Percentiles rank a stretch among this genome's conserved stretches.
Evolutionary conservation across 1,139 yeast species (phyloP).

Genomic region (Arxiozyma slooffiae): DNA sequence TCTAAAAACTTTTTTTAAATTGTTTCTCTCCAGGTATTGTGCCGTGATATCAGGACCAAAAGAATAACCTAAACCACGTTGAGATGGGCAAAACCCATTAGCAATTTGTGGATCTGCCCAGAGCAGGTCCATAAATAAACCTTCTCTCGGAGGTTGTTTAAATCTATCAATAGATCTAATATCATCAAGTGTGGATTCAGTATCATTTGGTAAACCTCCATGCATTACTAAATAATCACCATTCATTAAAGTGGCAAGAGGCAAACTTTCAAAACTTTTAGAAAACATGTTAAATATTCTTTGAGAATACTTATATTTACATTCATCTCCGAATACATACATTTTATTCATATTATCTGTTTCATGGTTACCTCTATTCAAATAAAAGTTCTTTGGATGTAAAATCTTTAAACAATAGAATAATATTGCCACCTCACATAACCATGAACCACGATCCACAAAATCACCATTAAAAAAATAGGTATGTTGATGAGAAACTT

Average conservation of each 20-base stretch:
- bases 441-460: slow-evolving; percentile 98
- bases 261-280: slow-evolving; percentile 77
- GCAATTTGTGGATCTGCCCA: slow-evolving; percentile 94
- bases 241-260: slow-evolving; percentile 76
- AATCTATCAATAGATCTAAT: slow-evolving; percentile 63
- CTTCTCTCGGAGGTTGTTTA: slow-evolving; percentile 82
- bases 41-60: slow-evolving; percentile 94
- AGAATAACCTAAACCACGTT: slow-evolving; percentile 91
- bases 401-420: slow-evolving; percentile 69
- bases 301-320: slow-evolving; percentile 79
- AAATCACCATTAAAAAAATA: slow-evolving; percentile 94
- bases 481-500: slow-evolving; percentile 51
- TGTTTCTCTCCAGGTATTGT: slow-evolving; percentile 60
- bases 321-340: slow-evolving; percentile 93
- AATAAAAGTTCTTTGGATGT: slow-evolving; percentile 60
- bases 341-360: slow-evolving; percentile 95
- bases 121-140: slow-evolving; percentile 87
- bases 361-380: slow-evolving; percentile 95
- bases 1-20: slow-evolving; percentile 70
- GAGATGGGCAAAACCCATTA: slow-evolving; percentile 76
- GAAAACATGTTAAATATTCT: slow-evolving; percentile 77
- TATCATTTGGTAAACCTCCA: slow-evolving; percentile 87
- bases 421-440: slow-evolving; percentile 86
- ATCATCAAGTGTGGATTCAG: slow-evolving; percentile 60
- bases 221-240: slow-evolving; percentile 78